Evolutionary conservation across 2,329 filamentous ascomycete species (phyloP).

Genomic region (Fusarium incarnatum): DNA sequence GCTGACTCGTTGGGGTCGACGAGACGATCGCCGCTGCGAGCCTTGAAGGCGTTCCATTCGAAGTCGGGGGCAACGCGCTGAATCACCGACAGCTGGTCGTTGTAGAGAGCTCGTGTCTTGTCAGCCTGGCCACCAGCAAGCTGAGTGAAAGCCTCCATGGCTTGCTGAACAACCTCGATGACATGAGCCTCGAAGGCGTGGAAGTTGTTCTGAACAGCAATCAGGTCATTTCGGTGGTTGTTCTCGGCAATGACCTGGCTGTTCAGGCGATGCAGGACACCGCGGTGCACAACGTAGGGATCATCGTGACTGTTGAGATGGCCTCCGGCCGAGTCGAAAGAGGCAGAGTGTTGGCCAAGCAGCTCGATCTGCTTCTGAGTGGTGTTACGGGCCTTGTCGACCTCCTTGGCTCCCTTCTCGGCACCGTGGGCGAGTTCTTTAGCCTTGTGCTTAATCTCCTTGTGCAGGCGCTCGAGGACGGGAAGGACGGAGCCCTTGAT

Average conservation of each 20-base stretch:
- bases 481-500: constrained; percentile 88
- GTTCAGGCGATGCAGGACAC: constrained; percentile 84
- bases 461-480: constrained; percentile 88
- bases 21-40: constrained; percentile 76
- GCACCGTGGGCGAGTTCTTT: constrained; percentile 89
- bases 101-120: constrained; percentile 82
- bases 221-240: constrained; percentile 90
- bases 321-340: constrained; percentile 80
- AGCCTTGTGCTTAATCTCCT: constrained; percentile 95
- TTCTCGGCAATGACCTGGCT: constrained; percentile 96
- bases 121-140: constrained; percentile 84
- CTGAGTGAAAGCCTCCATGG: constrained; percentile 84
- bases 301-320: constrained; percentile 80
- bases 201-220: constrained; percentile 93
- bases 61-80: constrained; percentile 86
- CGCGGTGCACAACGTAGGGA: constrained; percentile 87
- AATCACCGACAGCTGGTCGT: constrained; percentile 81
- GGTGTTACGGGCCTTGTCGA: constrained; percentile 85
- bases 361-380: constrained; percentile 98
- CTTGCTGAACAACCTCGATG: constrained; percentile 82
- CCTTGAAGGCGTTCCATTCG: constrained; percentile 89
- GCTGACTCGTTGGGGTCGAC: constrained; percentile 82
- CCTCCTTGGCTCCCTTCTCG: constrained; percentile 86
- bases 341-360: constrained; percentile 85
- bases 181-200: constrained; percentile 88